Base-by-base conservation (phyloP, 768 basidiomycete species). In the Lepiota venenata region DNA sequence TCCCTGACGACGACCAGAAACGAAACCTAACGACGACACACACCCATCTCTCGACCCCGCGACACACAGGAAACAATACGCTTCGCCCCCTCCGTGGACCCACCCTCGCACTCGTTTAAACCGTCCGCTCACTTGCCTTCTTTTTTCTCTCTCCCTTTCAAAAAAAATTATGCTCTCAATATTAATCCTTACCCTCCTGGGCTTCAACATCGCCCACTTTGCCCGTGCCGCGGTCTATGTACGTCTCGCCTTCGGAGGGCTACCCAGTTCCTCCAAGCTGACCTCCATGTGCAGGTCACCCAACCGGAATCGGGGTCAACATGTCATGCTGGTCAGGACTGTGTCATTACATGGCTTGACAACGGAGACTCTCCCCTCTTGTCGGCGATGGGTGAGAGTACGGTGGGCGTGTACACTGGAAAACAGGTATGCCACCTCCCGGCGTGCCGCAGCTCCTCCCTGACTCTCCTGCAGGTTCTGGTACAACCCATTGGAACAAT, bases 311-410 rank as follows among this genome's bases (percentile, higher is more conserved):
- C 63, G 50, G 58, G 69, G 47, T 70, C 76, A 10, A 69, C 67
- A 20, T 88, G 84, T 63, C 69, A 69, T 37, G 88, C 71, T 21
- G 83, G 81, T 10, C 65, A 80, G 57, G 56, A 76, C 5, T 87
- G 84, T 67, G 66, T 63, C 0, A 74, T 89, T 6, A 53, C 72
- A 42, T 91, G 87, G 87, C 55, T 81, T 1, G 88, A 91, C 51
- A 73, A 91, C 57, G 87, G 87, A 15, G 37, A 56, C 9, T 36
- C 52, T 1, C 88, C 88, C 2, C 64, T 81, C 15, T 58, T 77
- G n/a, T 39, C 69, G 5, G 54, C 61, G 32, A 76, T 89, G 45
- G 85, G 86, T 3, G 64, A 78, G 0, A 76, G 79, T 47, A 68
- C 69, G 2, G 75, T 86, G 49, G 84, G 72, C 1, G 67, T 91